phyloP scores from a whole-genome alignment of 805 yeast species.

The Ogataea thermomethanolica region DNA sequence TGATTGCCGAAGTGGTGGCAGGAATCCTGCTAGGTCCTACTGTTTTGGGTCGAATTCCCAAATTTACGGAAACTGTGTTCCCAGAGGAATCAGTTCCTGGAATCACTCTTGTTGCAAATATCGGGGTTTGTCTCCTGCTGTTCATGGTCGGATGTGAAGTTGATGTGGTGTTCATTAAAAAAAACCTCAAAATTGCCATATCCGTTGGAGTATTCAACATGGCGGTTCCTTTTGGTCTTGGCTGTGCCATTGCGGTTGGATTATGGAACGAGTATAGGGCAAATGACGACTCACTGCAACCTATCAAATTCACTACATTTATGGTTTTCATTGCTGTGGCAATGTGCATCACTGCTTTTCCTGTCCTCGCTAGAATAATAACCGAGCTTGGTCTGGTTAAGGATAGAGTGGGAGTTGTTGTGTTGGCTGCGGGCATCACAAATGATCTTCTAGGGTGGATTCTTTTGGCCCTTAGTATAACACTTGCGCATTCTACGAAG shows the following conservation, averaged over 20 bases:
- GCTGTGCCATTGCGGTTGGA: slow-evolving; percentile 69
- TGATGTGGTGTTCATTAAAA: slow-evolving; percentile 60
- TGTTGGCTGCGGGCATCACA: slow-evolving; percentile 78
- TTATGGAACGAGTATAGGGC: slow-evolving; percentile 53
- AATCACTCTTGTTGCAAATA: slow-evolving; percentile 62
- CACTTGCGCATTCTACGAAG: slow-evolving; percentile 68
- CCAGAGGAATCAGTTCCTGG: slow-evolving; percentile 62
- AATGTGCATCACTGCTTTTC: slow-evolving; percentile 81
- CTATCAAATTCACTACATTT: slow-evolving; percentile 62
- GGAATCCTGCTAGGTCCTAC: slow-evolving; percentile 77
- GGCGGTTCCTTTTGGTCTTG: slow-evolving; percentile 78
- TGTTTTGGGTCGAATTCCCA: slow-evolving; percentile 67
- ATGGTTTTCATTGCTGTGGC: slow-evolving; percentile 84
- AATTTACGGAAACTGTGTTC: slow-evolving; percentile 62
- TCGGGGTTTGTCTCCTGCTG: slow-evolving; percentile 71
- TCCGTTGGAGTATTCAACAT: slow-evolving; percentile 68
- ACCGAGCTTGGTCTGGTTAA: slow-evolving; percentile 68
- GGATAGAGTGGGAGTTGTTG: slow-evolving; percentile 68
- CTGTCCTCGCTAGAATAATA: slow-evolving; percentile 75
- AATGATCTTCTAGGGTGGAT: slow-evolving; percentile 84
- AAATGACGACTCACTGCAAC: slow-evolving; percentile 30
- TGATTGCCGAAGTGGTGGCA: slow-evolving; percentile 75
- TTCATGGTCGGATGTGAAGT: slow-evolving; percentile 80
- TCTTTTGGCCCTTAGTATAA: slow-evolving; percentile 68
- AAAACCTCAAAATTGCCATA: slow-evolving; percentile 57